Base-by-base conservation (phyloP, 768 basidiomycete genomes). In the Clathrus columnatus region DNA sequence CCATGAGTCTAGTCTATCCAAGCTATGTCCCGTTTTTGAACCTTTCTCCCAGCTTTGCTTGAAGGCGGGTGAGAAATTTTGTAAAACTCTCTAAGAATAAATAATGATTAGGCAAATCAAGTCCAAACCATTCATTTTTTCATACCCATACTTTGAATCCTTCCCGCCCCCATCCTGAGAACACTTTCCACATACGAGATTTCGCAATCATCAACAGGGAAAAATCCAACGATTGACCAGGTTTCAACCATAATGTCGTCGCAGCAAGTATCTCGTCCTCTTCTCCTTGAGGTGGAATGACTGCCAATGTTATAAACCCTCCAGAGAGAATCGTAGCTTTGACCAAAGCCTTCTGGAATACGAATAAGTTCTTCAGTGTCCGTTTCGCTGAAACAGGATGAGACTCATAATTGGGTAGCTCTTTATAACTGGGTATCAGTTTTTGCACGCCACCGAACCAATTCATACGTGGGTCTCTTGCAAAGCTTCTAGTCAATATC, bases 391-490 rank as follows among this genome's bases (percentile, higher is more conserved):
- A 21, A 29, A 16, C 30, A n/a, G 30, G 14, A 6, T 29, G 30
- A 5, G 30, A 16, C 11, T 30, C 20, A 36, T 32, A 41, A n/a
- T 41, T 32, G 5, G 36, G 50, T 18, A 32, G 20, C 20, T 16
- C 30, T 51, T 51, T 26, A 18, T 30, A 26, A 30, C 36, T 21
- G 2, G 50, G 51, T 5, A 54, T 28, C 48, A 54, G 24, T 43
- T 23, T 29, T 14, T 27, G 29, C 0, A 58, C 59, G 30, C 56
- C 16, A n/a, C n/a, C n/a, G n/a, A n/a, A n/a, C n/a, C n/a, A n/a
- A 57, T 62, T 62, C 60, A 61, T 61, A 18, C 50, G 8, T 5
- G 64, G 62, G 57, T 65, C 64, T 41, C 49, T 32, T 1, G 51
- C 49, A 47, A 63, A 62, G 0, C 62, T 61, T 7, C 61, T 62